Base-by-base conservation (phyloP, 2,329 filamentous ascomycete species). In the Aaosphaeria pasadenensis region DNA sequence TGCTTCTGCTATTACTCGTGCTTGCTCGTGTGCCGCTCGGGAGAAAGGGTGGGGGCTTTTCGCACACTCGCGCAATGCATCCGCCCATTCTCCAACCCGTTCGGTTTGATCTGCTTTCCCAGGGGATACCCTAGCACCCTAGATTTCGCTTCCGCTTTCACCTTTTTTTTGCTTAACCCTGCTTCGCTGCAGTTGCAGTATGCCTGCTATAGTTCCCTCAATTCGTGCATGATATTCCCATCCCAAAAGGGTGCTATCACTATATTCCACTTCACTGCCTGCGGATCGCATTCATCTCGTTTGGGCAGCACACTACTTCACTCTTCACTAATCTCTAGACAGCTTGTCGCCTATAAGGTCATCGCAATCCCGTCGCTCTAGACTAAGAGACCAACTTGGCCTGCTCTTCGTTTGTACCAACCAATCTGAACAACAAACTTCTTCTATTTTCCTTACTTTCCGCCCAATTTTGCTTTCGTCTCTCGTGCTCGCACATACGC, bases 61-160 rank as follows among this genome's bases (percentile, higher is more conserved):
- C 17, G 17, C 17, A 24, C 17, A 24, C 44, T 47, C 36, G 30
- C 36, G 45, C 48, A 53, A 56, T 54, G 53, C 53, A 44, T 24
- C 17, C 17, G 35, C 44, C 32, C 41, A 36, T 50, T 51, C 47
- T 53, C 48, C 43, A 49, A 56, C 53, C 41, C 46, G 7, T 45
- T 41, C 45, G 33, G 55, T 58, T 60, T 58, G 55, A 60, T 57
- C 53, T 54, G 11, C 53, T 47, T 11, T 43, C 46, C 45, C 49
- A 58, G 51, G 53, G 53, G 48, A 45, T 24, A 24, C 17, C 17
- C 17, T 24, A 24, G 17, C 42, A 43, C 40, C 43, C 17, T 59
- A 55, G 51, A 46, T 42, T 57, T 35, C 45, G 46, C 52, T 52
- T 56, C 17, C 50, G 43, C 39, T 43, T 30, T 42, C 45, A n/a